phyloP scores from a whole-genome alignment of 75 land plant genomes.

The Ceratopteris richardii region DNA sequence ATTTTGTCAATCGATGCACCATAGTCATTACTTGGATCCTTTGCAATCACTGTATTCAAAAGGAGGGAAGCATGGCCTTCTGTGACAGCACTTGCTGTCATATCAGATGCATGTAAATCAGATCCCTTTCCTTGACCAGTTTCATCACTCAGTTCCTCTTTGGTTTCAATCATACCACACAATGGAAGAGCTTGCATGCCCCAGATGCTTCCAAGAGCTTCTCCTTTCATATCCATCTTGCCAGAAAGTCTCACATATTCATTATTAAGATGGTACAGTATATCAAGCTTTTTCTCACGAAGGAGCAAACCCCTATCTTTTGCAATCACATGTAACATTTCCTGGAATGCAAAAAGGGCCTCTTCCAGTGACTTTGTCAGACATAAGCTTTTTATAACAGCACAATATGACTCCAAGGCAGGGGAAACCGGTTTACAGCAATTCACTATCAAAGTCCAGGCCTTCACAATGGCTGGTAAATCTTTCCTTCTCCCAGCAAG shows the following conservation, averaged over 20 bases:
- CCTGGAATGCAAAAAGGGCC: slow-evolving; percentile 18
- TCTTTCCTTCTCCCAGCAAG: slow-evolving; percentile 6
- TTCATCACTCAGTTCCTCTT: too few species aligned
- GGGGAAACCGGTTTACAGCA: neutral
- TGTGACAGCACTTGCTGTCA: too few species aligned
- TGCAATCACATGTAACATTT: slow-evolving; percentile 21
- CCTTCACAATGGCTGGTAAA: slow-evolving; percentile 1
- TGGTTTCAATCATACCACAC: too few species aligned
- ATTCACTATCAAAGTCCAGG: slow-evolving; percentile 1
- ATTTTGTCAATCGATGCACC: neutral
- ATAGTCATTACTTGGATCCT: too few species aligned
- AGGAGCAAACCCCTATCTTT: slow-evolving; percentile 10
- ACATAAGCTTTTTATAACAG: slow-evolving; percentile 16
- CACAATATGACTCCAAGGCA: slow-evolving; percentile 7
- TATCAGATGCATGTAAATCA: too few species aligned
- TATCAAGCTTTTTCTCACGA: slow-evolving; percentile 7
- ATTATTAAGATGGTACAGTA: neutral
- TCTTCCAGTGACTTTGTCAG: slow-evolving; percentile 12
- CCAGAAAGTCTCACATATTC: neutral
- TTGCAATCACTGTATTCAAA: too few species aligned
- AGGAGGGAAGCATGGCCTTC: too few species aligned
- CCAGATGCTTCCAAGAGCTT: too few species aligned
- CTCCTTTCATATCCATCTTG: neutral
- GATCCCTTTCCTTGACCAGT: too few species aligned
- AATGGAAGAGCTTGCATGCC: too few species aligned